Evolutionary conservation across 2,329 filamentous ascomycete genomes (phyloP), one percentile per base, ranked within the genome.

Genomic region (Xylaria sp.): DNA sequence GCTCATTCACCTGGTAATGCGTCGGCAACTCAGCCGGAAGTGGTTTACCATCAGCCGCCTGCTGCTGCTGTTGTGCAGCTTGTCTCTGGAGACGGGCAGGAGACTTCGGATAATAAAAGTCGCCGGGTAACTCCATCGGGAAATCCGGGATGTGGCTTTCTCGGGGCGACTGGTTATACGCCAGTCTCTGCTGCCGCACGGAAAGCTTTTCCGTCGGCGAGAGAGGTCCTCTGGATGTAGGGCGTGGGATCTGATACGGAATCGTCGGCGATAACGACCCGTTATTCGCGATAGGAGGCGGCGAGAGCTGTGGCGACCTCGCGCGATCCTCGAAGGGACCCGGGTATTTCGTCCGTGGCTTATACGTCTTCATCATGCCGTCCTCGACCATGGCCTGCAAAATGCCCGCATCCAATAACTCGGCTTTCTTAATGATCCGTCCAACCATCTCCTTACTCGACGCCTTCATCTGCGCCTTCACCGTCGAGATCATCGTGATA

Each of bases 391-490:
- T 88, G 58, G 83, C 86, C 48, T 83, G 81, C 53, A 90, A 76
- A 16, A 83, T 78, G 13, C 87, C 87, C 4, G 85, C 77, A 66
- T 89, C 87, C 46, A 90, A 76, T 19, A 90, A 76, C 71, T 88
- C 85, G 0, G 87, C 87, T 76, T 89, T 89, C 68, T 88, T 87
- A 68, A 89, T 84, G 69, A 90, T 82, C 53, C 87, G 80, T 56
- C 82, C 77, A 0, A 90, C 82, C 83, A 90, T 87, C 61, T 87
- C 80, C 64, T 85, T 86, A 66, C 84, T 85, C 6, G 87, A 84
- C 7, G 83, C 79, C 73, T 87, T 87, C 68, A 83, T 80, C 70
- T 89, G 84, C 59, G 82, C 79, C 76, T 87, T 88, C 65, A 89
- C 86, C 60, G 88, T 88, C 52, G 78, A 70, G 59, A 86, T 79